Evolutionary conservation across 805 yeast genomes (phyloP).

Genomic region (Kodamaea kaohsiungensis): DNA sequence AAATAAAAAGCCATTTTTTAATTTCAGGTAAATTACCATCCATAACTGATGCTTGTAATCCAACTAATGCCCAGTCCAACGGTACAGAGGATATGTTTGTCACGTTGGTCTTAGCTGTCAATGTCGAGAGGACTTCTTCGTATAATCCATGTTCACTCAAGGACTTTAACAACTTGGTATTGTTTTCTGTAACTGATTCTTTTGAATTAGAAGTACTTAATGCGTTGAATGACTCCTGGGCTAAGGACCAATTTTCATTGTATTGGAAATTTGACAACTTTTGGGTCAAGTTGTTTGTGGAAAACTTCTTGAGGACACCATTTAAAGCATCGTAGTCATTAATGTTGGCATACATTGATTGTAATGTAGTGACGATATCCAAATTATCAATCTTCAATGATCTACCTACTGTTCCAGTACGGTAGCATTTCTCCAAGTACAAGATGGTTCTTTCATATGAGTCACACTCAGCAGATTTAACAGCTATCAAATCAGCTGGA

Average conservation of each 20-base stretch:
- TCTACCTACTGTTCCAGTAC: constrained; percentile 30
- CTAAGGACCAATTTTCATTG: constrained; percentile 82
- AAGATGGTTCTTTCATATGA: constrained; percentile 86
- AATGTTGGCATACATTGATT: constrained; percentile 78
- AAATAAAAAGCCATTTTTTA: constrained; percentile 56
- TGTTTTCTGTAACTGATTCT: constrained; percentile 25
- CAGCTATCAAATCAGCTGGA: constrained; percentile 72
- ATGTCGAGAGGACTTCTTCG: constrained; percentile 58
- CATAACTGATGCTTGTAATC: constrained; percentile 72
- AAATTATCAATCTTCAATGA: constrained; percentile 28
- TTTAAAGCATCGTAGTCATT: constrained; percentile 89
- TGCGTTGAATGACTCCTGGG: constrained; percentile 80
- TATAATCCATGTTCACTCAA: constrained; percentile 74
- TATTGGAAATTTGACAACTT: constrained; percentile 80
- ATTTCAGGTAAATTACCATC: constrained; percentile 56
- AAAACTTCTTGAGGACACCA: constrained; percentile 76
- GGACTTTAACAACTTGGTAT: constrained; percentile 64
- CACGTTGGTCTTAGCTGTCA: constrained; percentile 37
- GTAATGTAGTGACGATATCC: constrained; percentile 53
- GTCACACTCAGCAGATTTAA: constrained; percentile 77
- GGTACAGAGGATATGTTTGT: constrained; percentile 27
- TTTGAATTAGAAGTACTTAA: constrained; percentile 47
- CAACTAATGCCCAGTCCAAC: constrained; percentile 62
- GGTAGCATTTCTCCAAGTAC: constrained; percentile 75
- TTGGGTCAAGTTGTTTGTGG: constrained; percentile 69